These are phyloP conservation scores for Plasmopara halstedii DNA, from an alignment of 352 stramenopile genomes.

Conservation along the genomic window DNA sequence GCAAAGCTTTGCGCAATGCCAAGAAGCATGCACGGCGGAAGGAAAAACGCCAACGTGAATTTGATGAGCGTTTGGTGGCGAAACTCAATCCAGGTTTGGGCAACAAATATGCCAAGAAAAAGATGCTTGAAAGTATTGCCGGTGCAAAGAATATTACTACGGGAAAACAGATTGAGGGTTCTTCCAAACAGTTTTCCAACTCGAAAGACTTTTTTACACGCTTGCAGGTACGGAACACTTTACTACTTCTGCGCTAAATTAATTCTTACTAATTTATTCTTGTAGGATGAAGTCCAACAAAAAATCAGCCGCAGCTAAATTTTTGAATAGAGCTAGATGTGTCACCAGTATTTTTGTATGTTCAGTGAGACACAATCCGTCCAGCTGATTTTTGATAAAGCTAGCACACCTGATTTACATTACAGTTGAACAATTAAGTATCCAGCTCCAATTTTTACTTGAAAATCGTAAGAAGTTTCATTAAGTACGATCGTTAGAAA, in stretches of 20 bases:
- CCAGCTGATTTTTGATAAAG: too few species aligned
- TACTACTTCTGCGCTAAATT: constrained; percentile 1
- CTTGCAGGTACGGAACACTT: constrained; percentile 36
- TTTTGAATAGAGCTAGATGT: neutral
- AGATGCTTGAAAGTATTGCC: constrained; percentile 77
- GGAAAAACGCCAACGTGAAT: constrained; percentile 80
- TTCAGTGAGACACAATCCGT: too few species aligned
- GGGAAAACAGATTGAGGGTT: constrained; percentile 77
- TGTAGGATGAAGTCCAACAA: constrained; percentile 36
- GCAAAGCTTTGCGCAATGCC: constrained; percentile 74
- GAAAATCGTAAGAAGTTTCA: neutral
- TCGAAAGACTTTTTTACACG: constrained; percentile 83
- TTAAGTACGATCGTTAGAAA: constrained; percentile 13
- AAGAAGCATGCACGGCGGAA: constrained; percentile 92
- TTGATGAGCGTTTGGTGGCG: constrained; percentile 89
- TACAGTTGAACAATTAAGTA: too few species aligned
- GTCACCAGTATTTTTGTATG: neutral
- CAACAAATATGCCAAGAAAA: constrained; percentile 95
- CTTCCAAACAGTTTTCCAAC: constrained; percentile 80
- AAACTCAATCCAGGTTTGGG: constrained; percentile 92
- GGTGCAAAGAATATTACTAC: constrained; percentile 77
- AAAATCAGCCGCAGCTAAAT: neutral
- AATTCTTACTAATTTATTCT: constrained; percentile 10
- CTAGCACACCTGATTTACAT: too few species aligned
- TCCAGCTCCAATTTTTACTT: too few species aligned